Evolutionary conservation across 2,329 filamentous ascomycete genomes (phyloP).

Genomic region (Pyrenochaeta sp.): DNA sequence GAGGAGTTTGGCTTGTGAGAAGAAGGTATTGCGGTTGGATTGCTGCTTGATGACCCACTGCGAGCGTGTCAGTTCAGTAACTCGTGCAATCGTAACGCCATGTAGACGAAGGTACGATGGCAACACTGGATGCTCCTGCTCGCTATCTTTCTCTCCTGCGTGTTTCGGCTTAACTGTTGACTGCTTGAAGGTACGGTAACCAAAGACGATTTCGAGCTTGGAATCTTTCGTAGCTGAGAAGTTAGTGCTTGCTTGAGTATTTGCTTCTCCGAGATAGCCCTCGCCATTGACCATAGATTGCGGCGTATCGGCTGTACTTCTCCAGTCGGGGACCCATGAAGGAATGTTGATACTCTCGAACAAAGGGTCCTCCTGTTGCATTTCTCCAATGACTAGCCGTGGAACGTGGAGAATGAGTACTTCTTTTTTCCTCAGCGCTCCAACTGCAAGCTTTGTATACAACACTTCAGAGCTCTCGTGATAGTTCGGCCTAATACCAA

Average conservation of each 20-base stretch:
- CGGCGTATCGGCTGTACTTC: constrained; percentile 4
- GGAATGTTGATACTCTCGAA: constrained; percentile 4
- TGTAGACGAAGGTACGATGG: background rate
- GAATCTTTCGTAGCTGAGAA: constrained; percentile 3
- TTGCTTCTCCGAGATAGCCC: background rate
- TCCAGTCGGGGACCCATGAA: constrained; percentile 17
- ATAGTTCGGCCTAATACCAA: constrained; percentile 11
- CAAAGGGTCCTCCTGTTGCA: background rate
- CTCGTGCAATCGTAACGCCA: constrained; percentile 2
- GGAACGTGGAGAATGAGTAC: background rate
- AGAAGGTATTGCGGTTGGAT: constrained; percentile 2
- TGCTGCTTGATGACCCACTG: constrained; percentile 1
- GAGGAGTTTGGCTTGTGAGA: constrained; percentile 1
- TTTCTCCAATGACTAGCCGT: background rate
- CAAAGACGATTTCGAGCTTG: background rate
- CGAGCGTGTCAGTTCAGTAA: constrained; percentile 4
- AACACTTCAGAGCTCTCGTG: constrained; percentile 1
- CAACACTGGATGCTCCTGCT: too few species aligned
- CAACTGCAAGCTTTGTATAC: constrained; percentile 7
- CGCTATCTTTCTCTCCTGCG: too few species aligned
- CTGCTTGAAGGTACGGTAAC: background rate
- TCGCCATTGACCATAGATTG: background rate
- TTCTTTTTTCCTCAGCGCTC: constrained; percentile 1
- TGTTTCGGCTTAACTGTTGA: too few species aligned
- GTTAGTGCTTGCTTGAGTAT: background rate